Percentiles rank a stretch among this genome's conserved stretches.
These are phyloP conservation scores for Cladorrhinum sp. DNA, from an alignment of 2,329 filamentous ascomycete species.

Conservation along the genomic window DNA sequence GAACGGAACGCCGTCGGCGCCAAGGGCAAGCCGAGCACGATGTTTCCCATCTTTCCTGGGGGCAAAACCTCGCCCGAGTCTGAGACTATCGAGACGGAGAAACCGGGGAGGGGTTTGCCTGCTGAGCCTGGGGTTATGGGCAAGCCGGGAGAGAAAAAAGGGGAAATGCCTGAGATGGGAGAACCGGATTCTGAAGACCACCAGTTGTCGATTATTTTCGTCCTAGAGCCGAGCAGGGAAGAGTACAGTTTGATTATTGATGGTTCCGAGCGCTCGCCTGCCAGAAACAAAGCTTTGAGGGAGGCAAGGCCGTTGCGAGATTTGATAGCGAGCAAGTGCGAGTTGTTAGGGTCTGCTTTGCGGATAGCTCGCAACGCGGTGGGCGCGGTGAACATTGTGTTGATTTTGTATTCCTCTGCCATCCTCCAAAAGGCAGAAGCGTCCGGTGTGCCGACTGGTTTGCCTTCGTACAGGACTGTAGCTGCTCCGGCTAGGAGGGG, in stretches of 20 bases:
- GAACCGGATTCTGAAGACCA: constrained; percentile 60
- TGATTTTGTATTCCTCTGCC: constrained; percentile 80
- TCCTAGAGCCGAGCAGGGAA: constrained; percentile 64
- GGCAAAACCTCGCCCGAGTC: constrained; percentile 53
- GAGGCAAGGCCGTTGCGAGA: constrained; percentile 66
- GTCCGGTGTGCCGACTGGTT: constrained; percentile 84
- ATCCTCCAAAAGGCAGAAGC: constrained; percentile 87
- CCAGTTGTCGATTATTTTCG: constrained; percentile 59
- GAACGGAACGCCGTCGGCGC: constrained; percentile 84
- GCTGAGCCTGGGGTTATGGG: constrained; percentile 78
- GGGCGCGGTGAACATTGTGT: constrained; percentile 79
- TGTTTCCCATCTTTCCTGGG: constrained; percentile 89
- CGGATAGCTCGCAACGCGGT: constrained; percentile 84
- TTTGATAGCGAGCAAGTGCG: constrained; percentile 61
- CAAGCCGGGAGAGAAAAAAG: constrained; percentile 57
- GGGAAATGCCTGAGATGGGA: constrained; percentile 56
- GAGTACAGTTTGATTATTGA: constrained; percentile 81
- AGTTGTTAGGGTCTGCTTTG: constrained; percentile 76
- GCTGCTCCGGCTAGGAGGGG: constrained; percentile 82
- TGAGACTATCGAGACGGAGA: constrained; percentile 59
- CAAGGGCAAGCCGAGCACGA: constrained; percentile 77
- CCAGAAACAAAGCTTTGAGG: constrained; percentile 75
- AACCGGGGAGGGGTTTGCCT: constrained; percentile 87
- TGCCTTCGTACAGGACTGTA: constrained; percentile 90
- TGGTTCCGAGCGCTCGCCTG: constrained; percentile 86